phyloP scores from a whole-genome alignment of 768 basidiomycete genomes.

The Candolleomyces efflorescens region DNA sequence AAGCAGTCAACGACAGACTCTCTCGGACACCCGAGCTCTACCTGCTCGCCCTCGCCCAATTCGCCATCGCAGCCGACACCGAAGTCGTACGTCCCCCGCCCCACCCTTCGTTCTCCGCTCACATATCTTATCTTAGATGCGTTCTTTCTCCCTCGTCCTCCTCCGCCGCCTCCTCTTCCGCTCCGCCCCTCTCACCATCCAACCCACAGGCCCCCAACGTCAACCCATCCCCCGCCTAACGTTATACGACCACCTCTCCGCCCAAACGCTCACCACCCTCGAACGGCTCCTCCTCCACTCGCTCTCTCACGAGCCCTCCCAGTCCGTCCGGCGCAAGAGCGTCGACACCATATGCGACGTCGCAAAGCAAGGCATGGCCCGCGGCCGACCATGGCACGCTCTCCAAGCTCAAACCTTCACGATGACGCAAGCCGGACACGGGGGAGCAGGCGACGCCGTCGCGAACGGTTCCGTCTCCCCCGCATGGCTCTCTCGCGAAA shows the following conservation, averaged over 20 bases:
- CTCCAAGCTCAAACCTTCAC: conserved; percentile 68
- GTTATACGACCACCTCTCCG: conserved; percentile 73
- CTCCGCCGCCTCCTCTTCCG: conserved; percentile 77
- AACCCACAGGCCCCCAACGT: conserved; percentile 12
- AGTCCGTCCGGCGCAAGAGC: conserved; percentile 61
- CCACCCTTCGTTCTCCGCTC: not conserved
- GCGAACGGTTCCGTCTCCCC: too few species aligned
- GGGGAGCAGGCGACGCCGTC: too few species aligned
- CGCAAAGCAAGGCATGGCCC: conserved; percentile 67
- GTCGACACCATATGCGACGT: conserved; percentile 77
- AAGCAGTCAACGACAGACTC: conserved; percentile 76
- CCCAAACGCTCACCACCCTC: conserved; percentile 59
- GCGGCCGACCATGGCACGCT: conserved; percentile 80
- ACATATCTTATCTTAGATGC: conserved; percentile 50
- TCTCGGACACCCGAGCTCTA: conserved; percentile 77
- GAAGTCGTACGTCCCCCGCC: conserved; percentile 57
- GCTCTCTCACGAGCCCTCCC: conserved; percentile 54
- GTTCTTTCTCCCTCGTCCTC: conserved; percentile 78
- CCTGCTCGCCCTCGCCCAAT: conserved; percentile 73
- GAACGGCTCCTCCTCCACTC: conserved; percentile 72
- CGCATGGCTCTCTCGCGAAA: too few species aligned
- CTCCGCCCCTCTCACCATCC: conserved; percentile 30
- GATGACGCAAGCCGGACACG: conserved; percentile 43
- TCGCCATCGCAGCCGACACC: conserved; percentile 71
- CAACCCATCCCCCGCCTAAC: conserved; percentile 35